Percentiles rank a stretch among this genome's conserved stretches.
Conservation (phyloP, 2,329 filamentous ascomycete species). For the Cladosporium sp. region DNA sequence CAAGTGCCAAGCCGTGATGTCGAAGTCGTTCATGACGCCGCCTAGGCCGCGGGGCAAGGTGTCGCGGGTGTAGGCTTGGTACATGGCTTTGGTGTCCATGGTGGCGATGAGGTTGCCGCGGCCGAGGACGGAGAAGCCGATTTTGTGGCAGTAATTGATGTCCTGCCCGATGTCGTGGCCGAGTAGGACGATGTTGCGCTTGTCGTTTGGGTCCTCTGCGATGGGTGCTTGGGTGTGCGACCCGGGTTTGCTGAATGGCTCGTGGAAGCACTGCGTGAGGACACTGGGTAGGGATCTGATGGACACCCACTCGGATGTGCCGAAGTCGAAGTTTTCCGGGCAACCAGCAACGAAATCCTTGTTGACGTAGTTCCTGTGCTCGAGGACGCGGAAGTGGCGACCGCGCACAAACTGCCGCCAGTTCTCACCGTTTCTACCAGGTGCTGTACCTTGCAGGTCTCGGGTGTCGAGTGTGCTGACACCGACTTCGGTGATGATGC, state of each 20-base stretch:
- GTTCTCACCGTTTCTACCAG: slow-evolving; percentile 61
- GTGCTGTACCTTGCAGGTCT: slow-evolving; percentile 55
- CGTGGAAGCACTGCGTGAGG: slow-evolving; percentile 57
- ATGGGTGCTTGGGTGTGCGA: background rate
- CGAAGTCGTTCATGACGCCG: slow-evolving; percentile 63
- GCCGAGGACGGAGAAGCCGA: slow-evolving; percentile 63
- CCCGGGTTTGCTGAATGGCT: slow-evolving; percentile 53
- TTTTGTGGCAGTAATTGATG: slow-evolving; percentile 62
- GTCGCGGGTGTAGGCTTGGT: slow-evolving; percentile 61
- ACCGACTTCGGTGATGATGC: slow-evolving; percentile 79
- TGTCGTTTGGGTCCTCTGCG: slow-evolving; percentile 30
- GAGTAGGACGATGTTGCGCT: slow-evolving; percentile 70
- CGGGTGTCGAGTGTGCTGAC: slow-evolving; percentile 76
- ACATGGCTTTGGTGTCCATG: slow-evolving; percentile 73
- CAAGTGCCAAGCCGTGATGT: slow-evolving; percentile 52
- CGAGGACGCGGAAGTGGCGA: slow-evolving; percentile 74
- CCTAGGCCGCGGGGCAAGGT: slow-evolving; percentile 56
- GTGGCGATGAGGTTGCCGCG: slow-evolving; percentile 61
- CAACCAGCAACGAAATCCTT: slow-evolving; percentile 68
- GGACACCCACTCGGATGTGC: slow-evolving; percentile 57
- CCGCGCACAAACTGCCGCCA: slow-evolving; percentile 70
- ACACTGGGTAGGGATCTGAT: slow-evolving; percentile 46
- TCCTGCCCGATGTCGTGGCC: slow-evolving; percentile 74
- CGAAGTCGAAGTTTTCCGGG: slow-evolving; percentile 74
- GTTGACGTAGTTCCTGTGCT: slow-evolving; percentile 65